Evolutionary conservation across 352 stramenopile species (phyloP).

Genomic region (Pythium phragmiticola): DNA sequence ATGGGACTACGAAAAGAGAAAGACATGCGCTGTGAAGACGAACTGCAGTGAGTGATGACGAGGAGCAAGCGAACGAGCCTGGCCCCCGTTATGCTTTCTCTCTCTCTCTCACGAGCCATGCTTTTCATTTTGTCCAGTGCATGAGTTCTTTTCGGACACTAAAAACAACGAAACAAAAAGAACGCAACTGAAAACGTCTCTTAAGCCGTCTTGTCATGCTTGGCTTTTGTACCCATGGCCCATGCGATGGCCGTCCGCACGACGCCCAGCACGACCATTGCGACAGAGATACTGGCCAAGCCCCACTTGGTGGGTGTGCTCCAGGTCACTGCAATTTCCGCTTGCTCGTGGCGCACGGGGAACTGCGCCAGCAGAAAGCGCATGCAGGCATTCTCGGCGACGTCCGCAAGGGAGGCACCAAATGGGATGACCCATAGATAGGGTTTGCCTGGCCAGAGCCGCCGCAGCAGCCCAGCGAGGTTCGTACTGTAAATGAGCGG

Average conservation of each 20-base stretch:
- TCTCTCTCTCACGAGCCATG: background rate
- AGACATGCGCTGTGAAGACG: background rate
- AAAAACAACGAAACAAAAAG: background rate
- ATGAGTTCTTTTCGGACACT: background rate
- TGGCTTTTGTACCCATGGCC: background rate
- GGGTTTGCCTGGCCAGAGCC: slow-evolving; percentile 16
- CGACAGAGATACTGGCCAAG: slow-evolving; percentile 9
- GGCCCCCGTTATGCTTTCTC: background rate
- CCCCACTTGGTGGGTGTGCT: slow-evolving; percentile 43
- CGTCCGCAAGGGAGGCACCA: slow-evolving; percentile 32
- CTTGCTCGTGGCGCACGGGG: slow-evolving; percentile 23
- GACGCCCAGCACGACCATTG: slow-evolving; percentile 4
- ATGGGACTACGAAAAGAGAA: slow-evolving; percentile 20
- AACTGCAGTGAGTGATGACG: background rate
- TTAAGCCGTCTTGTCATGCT: slow-evolving; percentile 1
- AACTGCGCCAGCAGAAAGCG: slow-evolving; percentile 42
- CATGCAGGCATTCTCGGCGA: slow-evolving; percentile 46
- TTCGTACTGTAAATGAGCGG: slow-evolving; percentile 28
- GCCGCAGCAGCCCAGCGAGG: slow-evolving; percentile 18
- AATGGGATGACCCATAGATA: slow-evolving; percentile 27
- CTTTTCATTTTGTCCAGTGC: background rate
- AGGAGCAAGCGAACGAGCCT: background rate
- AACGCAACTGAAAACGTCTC: background rate
- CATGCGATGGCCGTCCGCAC: background rate
- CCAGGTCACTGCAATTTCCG: slow-evolving; percentile 35